Evolutionary conservation across 495 filamentous ascomycete species (phyloP), one percentile per base, ranked within the genome.

Genomic region (Hypoxylon cercidicola): DNA sequence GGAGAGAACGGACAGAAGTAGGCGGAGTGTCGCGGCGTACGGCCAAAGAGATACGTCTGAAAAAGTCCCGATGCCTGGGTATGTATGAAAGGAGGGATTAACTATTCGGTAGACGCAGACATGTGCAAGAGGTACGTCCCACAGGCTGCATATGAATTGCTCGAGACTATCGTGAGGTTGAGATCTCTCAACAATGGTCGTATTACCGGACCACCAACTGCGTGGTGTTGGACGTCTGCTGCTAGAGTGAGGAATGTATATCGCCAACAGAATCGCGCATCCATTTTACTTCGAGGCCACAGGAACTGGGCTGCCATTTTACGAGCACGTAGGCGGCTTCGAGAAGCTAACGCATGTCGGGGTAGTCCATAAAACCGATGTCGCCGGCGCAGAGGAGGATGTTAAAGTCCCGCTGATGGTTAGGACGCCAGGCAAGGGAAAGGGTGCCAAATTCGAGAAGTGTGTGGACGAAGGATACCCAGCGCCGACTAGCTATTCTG

Each of bases 221-320:
- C 71, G 74, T 25, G 77, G 77, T 9, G 72, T 58, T 11, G 77
- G 72, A 25, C 60, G 60, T 10, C 50, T 76, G 46, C 55, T 82
- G 32, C 65, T 81, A 37, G 39, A 74, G 21, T 82, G 79, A 78
- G 79, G 78, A 11, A 66, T 72, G 3, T 37, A 72, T 45, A 72
- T 74, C 52, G 77, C 78, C 0, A 75, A 78, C 49, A 72, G 75
- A 37, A 37, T 78, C 19, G 72, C 70, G 19, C 55, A 81, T 9
- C 70, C 73, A 45, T 64, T 75, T 35, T 79, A 75, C 35, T 66
- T 83, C 9, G 76, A 81, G 62, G 60, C 78, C 12, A 78, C 76
- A 4, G 75, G 74, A 21, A 60, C 60, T n/a, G 80, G 75, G 15
- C 71, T 72, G 19, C 51, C 64, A 11, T 68, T 78, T 15, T 82